Conservation (phyloP, 129 eudicot species). For the Lactuca sativa region DNA sequence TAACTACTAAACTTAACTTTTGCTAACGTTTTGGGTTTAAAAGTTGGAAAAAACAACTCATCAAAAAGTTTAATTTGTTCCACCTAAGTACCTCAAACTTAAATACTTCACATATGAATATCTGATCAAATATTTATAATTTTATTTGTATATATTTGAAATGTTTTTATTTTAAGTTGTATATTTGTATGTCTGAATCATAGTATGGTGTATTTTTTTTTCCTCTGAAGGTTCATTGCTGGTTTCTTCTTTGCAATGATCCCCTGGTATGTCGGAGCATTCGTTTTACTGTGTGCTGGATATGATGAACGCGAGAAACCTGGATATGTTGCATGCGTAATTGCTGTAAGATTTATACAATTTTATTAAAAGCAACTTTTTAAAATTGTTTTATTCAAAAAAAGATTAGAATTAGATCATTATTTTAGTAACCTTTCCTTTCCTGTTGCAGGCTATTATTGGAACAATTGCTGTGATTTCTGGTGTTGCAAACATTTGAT, state of each 20-base stretch:
- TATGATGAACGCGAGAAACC: conserved; percentile 83
- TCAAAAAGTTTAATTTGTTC: no score
- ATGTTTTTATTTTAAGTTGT: no score
- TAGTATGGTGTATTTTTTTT: background rate
- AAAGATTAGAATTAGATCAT: no score
- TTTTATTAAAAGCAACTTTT: no score
- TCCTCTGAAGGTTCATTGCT: conserved; percentile 63
- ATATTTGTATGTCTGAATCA: no score
- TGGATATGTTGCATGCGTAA: conserved; percentile 80
- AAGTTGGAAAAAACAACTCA: no score
- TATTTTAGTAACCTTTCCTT: no score
- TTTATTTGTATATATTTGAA: no score
- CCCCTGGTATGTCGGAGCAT: conserved; percentile 87
- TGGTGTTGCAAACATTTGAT: conserved; percentile 43
- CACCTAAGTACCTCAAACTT: no score
- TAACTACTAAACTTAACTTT: conserved; percentile 3
- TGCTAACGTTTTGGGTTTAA: background rate
- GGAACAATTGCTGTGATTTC: conserved; percentile 59
- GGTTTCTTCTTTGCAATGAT: conserved; percentile 86
- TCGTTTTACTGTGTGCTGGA: conserved; percentile 65
- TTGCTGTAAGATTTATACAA: conserved; percentile 63
- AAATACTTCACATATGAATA: no score
- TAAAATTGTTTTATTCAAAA: no score
- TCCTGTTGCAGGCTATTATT: conserved; percentile 57
- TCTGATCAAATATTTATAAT: no score